These are phyloP conservation scores for Euphorbia celastroides DNA, from an alignment of 441 rosid species.

Conservation along the genomic window DNA sequence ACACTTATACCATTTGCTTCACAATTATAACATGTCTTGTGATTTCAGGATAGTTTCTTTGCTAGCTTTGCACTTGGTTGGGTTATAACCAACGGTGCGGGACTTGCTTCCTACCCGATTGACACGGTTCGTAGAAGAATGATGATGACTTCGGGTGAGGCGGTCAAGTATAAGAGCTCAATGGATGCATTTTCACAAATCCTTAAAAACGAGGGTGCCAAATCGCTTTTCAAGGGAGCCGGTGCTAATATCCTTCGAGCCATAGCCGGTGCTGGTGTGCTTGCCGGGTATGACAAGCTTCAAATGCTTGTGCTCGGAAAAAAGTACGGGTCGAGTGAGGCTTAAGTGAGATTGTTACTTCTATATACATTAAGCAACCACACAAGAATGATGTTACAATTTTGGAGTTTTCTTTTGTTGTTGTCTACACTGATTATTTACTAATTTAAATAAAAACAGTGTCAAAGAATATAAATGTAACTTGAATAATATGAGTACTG, in stretches of 20 bases:
- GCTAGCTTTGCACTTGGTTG: conserved; percentile 93
- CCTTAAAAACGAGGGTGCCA: conserved; percentile 75
- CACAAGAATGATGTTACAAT: too few relatives aligned
- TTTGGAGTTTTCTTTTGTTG: too few relatives aligned
- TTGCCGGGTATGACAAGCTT: conserved; percentile 87
- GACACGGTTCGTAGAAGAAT: conserved; percentile 96
- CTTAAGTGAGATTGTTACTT: conserved; percentile 21
- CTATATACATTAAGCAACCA: too few relatives aligned
- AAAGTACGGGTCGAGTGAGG: conserved; percentile 78
- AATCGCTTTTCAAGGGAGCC: conserved; percentile 92
- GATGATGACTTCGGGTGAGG: conserved; percentile 99
- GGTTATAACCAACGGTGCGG: conserved; percentile 91
- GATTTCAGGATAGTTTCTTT: conserved; percentile 75
- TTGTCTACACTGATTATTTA: too few relatives aligned
- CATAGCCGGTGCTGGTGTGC: conserved; percentile 93
- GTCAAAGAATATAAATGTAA: too few relatives aligned
- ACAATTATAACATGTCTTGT: neutral
- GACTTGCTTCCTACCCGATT: conserved; percentile 83
- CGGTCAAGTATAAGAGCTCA: conserved; percentile 86
- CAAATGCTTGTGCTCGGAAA: conserved; percentile 78
- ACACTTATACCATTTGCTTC: too few relatives aligned
- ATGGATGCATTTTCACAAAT: conserved; percentile 69
- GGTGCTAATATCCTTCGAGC: conserved; percentile 96
- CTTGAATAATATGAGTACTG: too few relatives aligned
- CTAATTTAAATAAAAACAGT: too few relatives aligned